Conservation (phyloP, 2,329 filamentous ascomycete species). For the Thelonectria olida region DNA sequence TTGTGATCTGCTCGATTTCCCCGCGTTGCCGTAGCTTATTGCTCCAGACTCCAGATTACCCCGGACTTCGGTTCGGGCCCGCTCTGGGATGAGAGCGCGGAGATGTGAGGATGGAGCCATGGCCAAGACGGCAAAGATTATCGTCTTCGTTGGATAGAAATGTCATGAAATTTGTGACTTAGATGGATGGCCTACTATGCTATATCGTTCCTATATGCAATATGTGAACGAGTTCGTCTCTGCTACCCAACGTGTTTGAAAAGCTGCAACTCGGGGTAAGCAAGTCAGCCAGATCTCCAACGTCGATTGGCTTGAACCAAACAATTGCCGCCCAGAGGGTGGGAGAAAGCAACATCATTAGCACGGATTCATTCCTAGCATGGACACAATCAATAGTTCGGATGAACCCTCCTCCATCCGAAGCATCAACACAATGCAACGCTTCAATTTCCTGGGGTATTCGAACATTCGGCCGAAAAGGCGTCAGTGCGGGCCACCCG, state of each 20-base stretch:
- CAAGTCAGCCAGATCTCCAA: neutral
- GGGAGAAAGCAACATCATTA: neutral
- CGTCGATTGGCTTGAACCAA: neutral
- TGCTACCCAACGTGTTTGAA: neutral
- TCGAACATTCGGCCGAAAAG: constrained; percentile 1
- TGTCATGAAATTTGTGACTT: neutral
- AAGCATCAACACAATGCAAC: neutral
- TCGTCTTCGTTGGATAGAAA: neutral
- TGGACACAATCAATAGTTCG: neutral
- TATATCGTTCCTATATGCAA: neutral
- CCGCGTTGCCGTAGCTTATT: constrained; percentile 14
- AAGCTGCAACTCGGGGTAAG: neutral
- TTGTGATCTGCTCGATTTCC: constrained; percentile 12
- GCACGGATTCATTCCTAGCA: neutral
- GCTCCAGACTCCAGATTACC: neutral
- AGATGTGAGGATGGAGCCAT: neutral
- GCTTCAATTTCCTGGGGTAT: neutral
- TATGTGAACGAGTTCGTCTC: neutral
- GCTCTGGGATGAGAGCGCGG: neutral
- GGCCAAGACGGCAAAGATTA: neutral
- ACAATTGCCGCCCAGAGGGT: neutral
- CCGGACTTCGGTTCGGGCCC: constrained; percentile 20
- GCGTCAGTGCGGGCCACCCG: constrained; percentile 12
- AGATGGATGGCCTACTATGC: neutral
- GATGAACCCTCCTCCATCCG: constrained; percentile 19